phyloP scores from a whole-genome alignment of 306 rosid species.

The Dalbergia cochinchinensis region DNA sequence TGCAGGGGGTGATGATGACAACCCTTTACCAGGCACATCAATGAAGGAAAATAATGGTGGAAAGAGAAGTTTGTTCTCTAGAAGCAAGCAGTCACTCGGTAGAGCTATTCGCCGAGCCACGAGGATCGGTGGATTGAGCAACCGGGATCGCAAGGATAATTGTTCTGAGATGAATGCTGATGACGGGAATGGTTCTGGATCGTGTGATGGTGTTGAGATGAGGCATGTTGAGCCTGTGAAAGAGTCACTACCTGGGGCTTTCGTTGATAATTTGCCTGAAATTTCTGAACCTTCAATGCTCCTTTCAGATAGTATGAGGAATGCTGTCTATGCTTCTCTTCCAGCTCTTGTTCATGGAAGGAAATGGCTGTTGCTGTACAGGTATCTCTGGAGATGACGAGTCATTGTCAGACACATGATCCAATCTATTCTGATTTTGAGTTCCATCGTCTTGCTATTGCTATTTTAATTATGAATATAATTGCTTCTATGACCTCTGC shows the following conservation, averaged over 20 bases:
- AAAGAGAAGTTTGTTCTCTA: slow-evolving; percentile 72
- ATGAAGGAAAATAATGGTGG: slow-evolving; percentile 61
- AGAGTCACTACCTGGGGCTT: slow-evolving; percentile 44
- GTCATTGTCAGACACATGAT: slow-evolving; percentile 27
- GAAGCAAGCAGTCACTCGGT: slow-evolving; percentile 76
- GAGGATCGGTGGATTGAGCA: slow-evolving; percentile 65
- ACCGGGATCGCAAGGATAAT: slow-evolving; percentile 59
- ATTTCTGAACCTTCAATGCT: slow-evolving; percentile 84
- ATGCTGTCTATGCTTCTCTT: slow-evolving; percentile 73
- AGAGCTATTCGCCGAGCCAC: slow-evolving; percentile 67
- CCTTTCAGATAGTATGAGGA: slow-evolving; percentile 65
- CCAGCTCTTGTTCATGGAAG: slow-evolving; percentile 91
- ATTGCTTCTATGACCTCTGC: not conserved
- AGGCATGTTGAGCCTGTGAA: slow-evolving; percentile 48
- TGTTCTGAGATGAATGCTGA: slow-evolving; percentile 53
- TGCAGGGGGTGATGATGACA: slow-evolving; percentile 30
- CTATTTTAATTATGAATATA: not conserved
- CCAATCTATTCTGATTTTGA: not conserved
- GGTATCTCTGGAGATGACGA: slow-evolving; percentile 52
- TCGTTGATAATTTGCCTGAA: slow-evolving; percentile 59
- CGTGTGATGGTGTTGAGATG: slow-evolving; percentile 64
- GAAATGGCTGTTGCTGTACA: slow-evolving; percentile 87
- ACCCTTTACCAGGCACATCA: slow-evolving; percentile 46
- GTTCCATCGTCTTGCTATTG: not conserved
- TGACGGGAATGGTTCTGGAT: slow-evolving; percentile 48